Evolutionary conservation across 2,329 filamentous ascomycete species (phyloP), one percentile per base, ranked within the genome.

Genomic region (Cladophialophora yegresii): DNA sequence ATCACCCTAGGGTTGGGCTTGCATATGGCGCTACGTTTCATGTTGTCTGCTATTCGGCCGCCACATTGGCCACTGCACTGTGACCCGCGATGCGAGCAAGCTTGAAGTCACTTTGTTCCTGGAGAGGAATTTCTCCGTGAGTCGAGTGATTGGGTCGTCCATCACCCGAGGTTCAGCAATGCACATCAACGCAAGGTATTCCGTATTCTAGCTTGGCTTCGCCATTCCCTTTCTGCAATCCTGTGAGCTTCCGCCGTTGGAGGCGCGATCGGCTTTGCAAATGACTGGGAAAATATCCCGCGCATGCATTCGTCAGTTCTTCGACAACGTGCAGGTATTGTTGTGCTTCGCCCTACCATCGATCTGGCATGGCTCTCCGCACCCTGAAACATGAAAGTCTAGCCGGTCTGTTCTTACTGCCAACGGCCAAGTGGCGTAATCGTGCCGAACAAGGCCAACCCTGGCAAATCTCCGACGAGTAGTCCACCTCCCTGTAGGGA

Each of bases 191-290:
- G 62, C 62, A 67, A 28, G 28, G 45, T 43, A 23, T 30, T 13
- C 57, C 54, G 62, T 43, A n/a, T 22, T 58, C 36, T 32, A 16
- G 22, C 4, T 28, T 50, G 22, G 20, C 47, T 51, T 75, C 72
- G 63, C 64, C 59, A 54, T 9, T 63, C 67, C 67, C 54, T 75
- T 71, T 54, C 40, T 67, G 66, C 69, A 3, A 49, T n/a, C 72
- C 73, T n/a, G 68, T 72, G 1, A 58, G 12, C 53, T 75, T 23
- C 55, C 61, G n/a, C 32, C 22, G n/a, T 23, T 61, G 68, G 70
- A 30, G 62, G 75, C 12, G 68, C 75, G 43, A 62, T 55, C 49
- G 26, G 22, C 30, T 22, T 45, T 60, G 53, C 45, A 51, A n/a
- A n/a, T 16, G 36, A 43, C 36, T 20, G 16, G 36, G 36, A 7